Percentiles rank a stretch among this genome's conserved stretches.
These are phyloP conservation scores for Jackrogersella multiformis DNA, from an alignment of 495 filamentous ascomycete genomes.

Conservation along the genomic window DNA sequence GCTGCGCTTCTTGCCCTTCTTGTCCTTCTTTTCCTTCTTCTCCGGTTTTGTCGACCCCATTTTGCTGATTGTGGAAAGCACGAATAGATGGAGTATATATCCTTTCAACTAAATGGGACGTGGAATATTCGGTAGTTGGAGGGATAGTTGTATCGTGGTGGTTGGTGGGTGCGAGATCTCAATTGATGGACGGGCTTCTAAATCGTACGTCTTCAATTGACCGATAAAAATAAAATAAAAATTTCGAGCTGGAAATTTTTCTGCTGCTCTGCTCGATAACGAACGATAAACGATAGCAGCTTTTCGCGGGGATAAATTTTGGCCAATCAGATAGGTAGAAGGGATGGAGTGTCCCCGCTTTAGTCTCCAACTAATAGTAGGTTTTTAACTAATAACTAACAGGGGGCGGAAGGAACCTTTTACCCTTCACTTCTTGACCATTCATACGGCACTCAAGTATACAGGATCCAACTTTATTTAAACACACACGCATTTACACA, in stretches of 20 bases:
- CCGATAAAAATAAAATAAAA: slow-evolving; percentile 34
- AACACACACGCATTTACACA: neutral
- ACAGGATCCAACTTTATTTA: neutral
- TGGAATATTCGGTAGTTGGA: neutral
- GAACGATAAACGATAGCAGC: slow-evolving; percentile 5
- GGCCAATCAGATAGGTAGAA: slow-evolving; percentile 24
- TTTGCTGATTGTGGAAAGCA: slow-evolving; percentile 4
- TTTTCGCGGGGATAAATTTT: slow-evolving; percentile 27
- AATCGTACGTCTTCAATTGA: slow-evolving; percentile 26
- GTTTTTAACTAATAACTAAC: neutral
- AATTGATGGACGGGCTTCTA: slow-evolving; percentile 18
- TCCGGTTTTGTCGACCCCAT: slow-evolving; percentile 55
- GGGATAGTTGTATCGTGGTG: slow-evolving; percentile 5
- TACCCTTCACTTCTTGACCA: neutral
- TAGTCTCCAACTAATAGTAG: neutral
- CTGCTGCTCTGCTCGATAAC: slow-evolving; percentile 19
- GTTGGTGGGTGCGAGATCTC: slow-evolving; percentile 8
- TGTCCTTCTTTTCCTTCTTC: slow-evolving; percentile 76
- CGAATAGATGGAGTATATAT: neutral
- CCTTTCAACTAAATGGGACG: neutral
- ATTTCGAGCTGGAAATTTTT: slow-evolving; percentile 34
- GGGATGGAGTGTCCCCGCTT: slow-evolving; percentile 22
- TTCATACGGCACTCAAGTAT: neutral
- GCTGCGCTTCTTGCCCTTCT: slow-evolving; percentile 83
- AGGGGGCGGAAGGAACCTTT: slow-evolving; percentile 2